Base-by-base conservation (phyloP, 495 filamentous ascomycete genomes). In the Podospora pseudocomata region DNA sequence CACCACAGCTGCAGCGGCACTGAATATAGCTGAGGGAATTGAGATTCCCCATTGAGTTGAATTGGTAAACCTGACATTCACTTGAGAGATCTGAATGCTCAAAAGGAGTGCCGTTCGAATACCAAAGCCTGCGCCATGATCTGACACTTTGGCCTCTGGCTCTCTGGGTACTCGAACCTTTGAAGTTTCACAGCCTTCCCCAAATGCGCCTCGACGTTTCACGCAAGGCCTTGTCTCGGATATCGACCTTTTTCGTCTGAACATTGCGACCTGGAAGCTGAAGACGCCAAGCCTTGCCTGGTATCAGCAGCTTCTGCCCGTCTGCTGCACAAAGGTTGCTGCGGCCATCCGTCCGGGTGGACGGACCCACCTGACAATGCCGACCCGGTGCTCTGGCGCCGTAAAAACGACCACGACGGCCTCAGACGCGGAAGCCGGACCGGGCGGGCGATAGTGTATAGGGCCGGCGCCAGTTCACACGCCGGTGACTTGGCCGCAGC, bases 201-300 rank as follows among this genome's bases (percentile, higher is more conserved):
- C 19, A 62, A 16, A 62, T 28, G 19, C 60, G 15, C 16, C 18
- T 63, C 30, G 61, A 63, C 61, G 61, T 63, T 63, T 63, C 61
- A 63, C 61, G 49, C 61, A 44, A 20, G 28, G 61, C 61, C 18
- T 44, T 63, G 61, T 63, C 61, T 63, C 61, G 61, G 61, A 63
- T 63, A 49, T 5, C 61, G 16, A 53, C 32, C 19, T 63, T 49
- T 19, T 63, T 63, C 61, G 61, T 63, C 32, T 63, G 18, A 44
- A 63, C n/a, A 5, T 63, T 23, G 11, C 18, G 16, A 18, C 5
- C 34, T 6, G 5, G 6, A 39, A 49, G 39, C 26, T 61, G 56
- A 58, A 27, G 6, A 58, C 56, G 56, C 5, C 23, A 27, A 20
- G n/a, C 56, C 23, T 20, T 19, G 18, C 5, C 56, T 27, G 56